phyloP scores from a whole-genome alignment of 441 rosid genomes.

The Populus hybrid region DNA sequence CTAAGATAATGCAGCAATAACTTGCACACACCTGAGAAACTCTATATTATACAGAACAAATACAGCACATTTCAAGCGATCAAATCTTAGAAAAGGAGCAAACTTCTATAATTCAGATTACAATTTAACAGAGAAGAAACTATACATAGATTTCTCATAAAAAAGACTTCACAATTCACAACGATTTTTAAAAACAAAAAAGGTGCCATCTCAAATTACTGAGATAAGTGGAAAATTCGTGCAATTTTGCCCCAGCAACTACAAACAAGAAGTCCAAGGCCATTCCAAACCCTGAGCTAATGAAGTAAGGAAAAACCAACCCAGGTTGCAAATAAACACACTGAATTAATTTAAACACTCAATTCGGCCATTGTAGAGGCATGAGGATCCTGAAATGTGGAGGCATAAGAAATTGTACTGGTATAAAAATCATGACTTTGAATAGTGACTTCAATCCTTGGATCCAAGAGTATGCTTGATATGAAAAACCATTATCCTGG shows the following conservation, averaged over 20 bases:
- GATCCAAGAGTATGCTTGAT: background rate
- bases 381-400: background rate
- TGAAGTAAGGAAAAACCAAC: background rate
- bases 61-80: background rate
- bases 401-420: background rate
- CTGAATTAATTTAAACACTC: background rate
- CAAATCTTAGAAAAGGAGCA: background rate
- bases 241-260: background rate
- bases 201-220: background rate
- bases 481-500: conserved; percentile 15
- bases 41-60: background rate
- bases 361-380: background rate
- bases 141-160: background rate
- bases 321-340: background rate
- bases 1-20: background rate
- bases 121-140: background rate
- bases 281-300: background rate
- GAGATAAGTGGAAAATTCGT: background rate
- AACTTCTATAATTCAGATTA: background rate
- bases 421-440: background rate
- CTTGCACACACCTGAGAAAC: background rate
- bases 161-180: background rate
- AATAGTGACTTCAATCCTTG: background rate
- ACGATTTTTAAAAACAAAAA: background rate
- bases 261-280: background rate